Conservation (phyloP, 345 rosid species). For the Angophora floribunda region DNA sequence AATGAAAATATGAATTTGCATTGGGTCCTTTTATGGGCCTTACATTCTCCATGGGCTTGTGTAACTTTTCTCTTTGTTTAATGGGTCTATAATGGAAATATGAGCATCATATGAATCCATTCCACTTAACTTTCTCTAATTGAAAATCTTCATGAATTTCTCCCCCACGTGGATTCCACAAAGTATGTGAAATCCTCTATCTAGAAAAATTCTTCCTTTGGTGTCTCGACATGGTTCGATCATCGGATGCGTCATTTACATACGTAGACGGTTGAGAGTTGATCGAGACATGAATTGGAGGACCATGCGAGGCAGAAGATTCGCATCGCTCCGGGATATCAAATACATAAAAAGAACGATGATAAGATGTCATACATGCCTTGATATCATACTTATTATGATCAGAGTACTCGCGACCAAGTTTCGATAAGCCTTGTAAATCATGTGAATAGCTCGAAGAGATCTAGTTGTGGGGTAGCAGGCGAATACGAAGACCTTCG, state of each 20-base stretch:
- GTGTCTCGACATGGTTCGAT: background rate
- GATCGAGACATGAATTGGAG: background rate
- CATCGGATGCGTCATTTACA: background rate
- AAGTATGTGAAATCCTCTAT: background rate
- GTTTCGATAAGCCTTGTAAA: background rate
- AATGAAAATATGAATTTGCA: background rate
- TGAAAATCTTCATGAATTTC: background rate
- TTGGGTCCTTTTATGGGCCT: background rate
- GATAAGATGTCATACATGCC: background rate
- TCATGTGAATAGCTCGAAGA: background rate
- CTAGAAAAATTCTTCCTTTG: background rate
- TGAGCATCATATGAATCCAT: background rate
- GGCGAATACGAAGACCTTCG: background rate
- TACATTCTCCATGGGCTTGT: background rate
- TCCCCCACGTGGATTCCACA: background rate
- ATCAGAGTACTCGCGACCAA: background rate
- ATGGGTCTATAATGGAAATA: background rate
- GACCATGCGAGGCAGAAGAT: background rate
- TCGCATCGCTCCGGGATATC: background rate
- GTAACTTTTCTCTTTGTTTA: background rate
- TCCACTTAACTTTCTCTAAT: background rate
- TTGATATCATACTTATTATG: background rate
- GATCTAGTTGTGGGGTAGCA: background rate
- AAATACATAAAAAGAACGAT: background rate
- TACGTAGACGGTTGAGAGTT: rapidly evolving